Percentiles rank a stretch among this genome's conserved stretches.
Evolutionary conservation across 2,329 filamentous ascomycete species (phyloP).

Genomic region (Exophiala spinifera): DNA sequence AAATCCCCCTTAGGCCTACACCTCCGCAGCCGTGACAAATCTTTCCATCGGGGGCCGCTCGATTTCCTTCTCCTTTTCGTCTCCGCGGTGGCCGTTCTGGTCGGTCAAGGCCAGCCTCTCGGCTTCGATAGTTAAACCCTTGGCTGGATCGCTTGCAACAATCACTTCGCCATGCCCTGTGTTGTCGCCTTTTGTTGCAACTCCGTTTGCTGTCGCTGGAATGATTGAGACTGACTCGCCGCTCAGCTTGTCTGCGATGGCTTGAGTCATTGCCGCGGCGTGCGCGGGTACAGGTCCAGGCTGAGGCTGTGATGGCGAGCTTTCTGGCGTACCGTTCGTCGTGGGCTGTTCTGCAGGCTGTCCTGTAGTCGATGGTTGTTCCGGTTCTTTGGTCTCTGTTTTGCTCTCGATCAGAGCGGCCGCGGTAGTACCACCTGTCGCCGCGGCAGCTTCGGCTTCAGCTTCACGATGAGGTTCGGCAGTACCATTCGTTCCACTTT

Average conservation of each 20-base stretch:
- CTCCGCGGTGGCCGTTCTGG: not conserved
- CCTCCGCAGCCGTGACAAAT: slow-evolving; percentile 27
- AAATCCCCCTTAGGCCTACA: not conserved
- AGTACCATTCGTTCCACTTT: slow-evolving; percentile 8
- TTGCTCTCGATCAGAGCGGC: slow-evolving; percentile 15
- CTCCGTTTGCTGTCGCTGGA: slow-evolving; percentile 22
- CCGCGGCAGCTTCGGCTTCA: slow-evolving; percentile 11
- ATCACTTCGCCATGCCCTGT: slow-evolving; percentile 21
- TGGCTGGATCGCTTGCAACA: slow-evolving; percentile 21
- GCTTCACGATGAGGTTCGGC: slow-evolving; percentile 18
- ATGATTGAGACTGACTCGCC: slow-evolving; percentile 23
- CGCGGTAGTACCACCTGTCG: slow-evolving; percentile 8
- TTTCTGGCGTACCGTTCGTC: not conserved
- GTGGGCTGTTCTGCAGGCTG: no score
- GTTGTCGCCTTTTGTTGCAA: slow-evolving; percentile 1
- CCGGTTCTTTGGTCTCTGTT: slow-evolving; percentile 1
- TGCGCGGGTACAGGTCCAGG: slow-evolving; percentile 23
- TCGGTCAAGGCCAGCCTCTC: slow-evolving; percentile 21
- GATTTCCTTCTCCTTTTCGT: not conserved
- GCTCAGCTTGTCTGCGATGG: slow-evolving; percentile 14
- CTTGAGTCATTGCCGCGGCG: slow-evolving; percentile 17
- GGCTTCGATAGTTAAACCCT: slow-evolving; percentile 25
- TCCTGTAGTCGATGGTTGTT: not conserved
- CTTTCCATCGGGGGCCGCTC: slow-evolving; percentile 23
- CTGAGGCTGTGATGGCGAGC: slow-evolving; percentile 16